phyloP scores from a whole-genome alignment of 192 early-diverging fungal species.

The Coemansia sp. region DNA sequence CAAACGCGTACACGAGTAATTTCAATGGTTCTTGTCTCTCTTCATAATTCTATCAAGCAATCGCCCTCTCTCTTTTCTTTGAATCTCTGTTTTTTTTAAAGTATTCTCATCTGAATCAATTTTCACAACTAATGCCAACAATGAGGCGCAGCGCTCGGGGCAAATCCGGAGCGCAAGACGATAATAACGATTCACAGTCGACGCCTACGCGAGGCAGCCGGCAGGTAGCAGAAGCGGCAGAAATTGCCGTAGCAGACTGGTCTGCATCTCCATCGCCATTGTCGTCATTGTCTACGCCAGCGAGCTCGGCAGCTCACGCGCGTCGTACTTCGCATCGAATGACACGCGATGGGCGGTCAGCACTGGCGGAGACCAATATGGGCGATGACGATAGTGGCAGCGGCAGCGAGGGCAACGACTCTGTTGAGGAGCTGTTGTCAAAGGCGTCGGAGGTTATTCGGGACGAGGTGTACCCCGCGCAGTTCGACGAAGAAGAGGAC shows the following conservation, averaged over 20 bases:
- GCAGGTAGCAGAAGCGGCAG: background rate
- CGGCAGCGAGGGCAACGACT: conserved; percentile 12
- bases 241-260: conserved; percentile 12
- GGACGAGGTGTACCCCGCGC: conserved; percentile 9
- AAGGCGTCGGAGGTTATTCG: conserved; percentile 24
- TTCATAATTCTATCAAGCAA: too few species aligned
- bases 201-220: conserved; percentile 13
- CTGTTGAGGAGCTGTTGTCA: conserved; percentile 23
- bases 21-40: too few species aligned
- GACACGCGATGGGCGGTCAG: background rate
- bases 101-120: background rate
- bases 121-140: conserved; percentile 5
- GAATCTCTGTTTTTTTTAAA: too few species aligned
- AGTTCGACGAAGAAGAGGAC: background rate
- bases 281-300: conserved; percentile 46
- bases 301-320: conserved; percentile 16
- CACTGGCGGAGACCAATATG: background rate
- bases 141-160: conserved; percentile 9
- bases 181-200: background rate
- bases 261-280: conserved; percentile 33
- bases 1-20: too few species aligned
- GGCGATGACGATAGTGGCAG: background rate
- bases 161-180: background rate
- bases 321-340: background rate
- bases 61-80: too few species aligned